Evolutionary conservation across 495 filamentous ascomycete species (phyloP).

Genomic region (Podospora anserina): DNA sequence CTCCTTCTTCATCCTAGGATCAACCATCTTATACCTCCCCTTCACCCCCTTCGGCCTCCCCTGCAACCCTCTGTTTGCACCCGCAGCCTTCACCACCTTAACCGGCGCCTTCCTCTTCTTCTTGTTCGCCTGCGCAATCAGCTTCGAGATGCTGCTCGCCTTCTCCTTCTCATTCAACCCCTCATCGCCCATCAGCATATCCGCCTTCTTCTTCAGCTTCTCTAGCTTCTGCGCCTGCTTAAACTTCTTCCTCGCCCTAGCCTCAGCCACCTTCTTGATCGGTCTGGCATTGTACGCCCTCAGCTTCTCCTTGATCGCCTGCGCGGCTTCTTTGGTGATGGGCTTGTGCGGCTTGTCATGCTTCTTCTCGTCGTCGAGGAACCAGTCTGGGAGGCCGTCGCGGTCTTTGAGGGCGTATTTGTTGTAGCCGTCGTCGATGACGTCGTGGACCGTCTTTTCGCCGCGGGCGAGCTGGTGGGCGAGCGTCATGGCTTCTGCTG

Average conservation of each 20-base stretch:
- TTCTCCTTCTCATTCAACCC: slow-evolving; percentile 93
- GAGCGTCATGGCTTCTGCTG: slow-evolving; percentile 97
- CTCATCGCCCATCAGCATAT: slow-evolving; percentile 79
- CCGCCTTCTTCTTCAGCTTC: slow-evolving; percentile 93
- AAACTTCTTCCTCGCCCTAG: slow-evolving; percentile 93
- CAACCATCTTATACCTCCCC: slow-evolving; percentile 98
- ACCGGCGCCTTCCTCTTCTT: slow-evolving; percentile 79
- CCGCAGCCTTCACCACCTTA: slow-evolving; percentile 86
- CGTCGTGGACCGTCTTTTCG: slow-evolving; percentile 68
- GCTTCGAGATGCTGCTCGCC: slow-evolving; percentile 72
- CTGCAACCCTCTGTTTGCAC: slow-evolving; percentile 74
- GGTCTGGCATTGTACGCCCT: slow-evolving; percentile 92
- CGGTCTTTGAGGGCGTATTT: slow-evolving; percentile 85
- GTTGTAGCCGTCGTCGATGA: slow-evolving; percentile 90
- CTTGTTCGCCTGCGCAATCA: slow-evolving; percentile 83
- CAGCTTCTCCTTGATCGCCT: slow-evolving; percentile 92
- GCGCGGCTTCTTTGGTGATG: slow-evolving; percentile 82
- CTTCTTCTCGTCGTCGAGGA: slow-evolving; percentile 84
- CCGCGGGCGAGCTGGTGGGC: slow-evolving; percentile 88
- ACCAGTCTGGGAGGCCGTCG: slow-evolving; percentile 96
- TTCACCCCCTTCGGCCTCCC: slow-evolving; percentile 64
- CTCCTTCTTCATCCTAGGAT: slow-evolving; percentile 97
- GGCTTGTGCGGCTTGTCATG: slow-evolving; percentile 83
- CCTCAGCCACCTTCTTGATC: slow-evolving; percentile 99
- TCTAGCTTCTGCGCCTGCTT: slow-evolving; percentile 87